Conservation (phyloP, 78 protist species). For the Dictyostelium firmibasis region DNA sequence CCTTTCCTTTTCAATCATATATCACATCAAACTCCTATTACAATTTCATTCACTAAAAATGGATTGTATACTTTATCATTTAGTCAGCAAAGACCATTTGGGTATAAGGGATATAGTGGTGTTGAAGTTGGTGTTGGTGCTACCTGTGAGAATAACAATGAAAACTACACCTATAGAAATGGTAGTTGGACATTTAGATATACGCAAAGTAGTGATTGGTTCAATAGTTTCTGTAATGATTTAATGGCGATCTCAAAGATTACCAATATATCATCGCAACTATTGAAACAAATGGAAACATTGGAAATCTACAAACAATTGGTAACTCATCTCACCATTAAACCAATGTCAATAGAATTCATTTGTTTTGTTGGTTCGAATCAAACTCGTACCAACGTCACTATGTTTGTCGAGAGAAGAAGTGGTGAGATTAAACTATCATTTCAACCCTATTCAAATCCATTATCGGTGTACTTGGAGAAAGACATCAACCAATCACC, state of each 20-base stretch:
- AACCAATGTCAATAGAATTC: conserved; percentile 43
- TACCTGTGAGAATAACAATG: not conserved
- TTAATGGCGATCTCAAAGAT: not conserved
- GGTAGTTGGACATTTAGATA: conserved; percentile 60
- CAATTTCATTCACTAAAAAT: not conserved
- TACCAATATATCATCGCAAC: not conserved
- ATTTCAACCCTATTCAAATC: conserved; percentile 39
- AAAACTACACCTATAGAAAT: not conserved
- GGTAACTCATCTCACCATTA: not conserved
- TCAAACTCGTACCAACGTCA: not conserved
- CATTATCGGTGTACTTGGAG: not conserved
- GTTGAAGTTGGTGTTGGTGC: not conserved
- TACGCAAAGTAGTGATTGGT: conserved; percentile 12
- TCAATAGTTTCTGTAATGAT: conserved; percentile 26
- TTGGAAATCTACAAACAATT: not conserved
- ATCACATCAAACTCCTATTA: not conserved
- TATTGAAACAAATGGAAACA: conserved; percentile 22
- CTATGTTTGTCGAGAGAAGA: not conserved
- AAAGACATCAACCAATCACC: conserved; percentile 8
- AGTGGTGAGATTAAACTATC: not conserved
- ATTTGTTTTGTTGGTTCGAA: not conserved
- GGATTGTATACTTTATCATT: not conserved
- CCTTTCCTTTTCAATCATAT: not conserved
- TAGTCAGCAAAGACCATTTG: not conserved
- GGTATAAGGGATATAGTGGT: not conserved